Conservation (phyloP, 1,284 basidiomycete species). For the Boletellus deceptivus region DNA sequence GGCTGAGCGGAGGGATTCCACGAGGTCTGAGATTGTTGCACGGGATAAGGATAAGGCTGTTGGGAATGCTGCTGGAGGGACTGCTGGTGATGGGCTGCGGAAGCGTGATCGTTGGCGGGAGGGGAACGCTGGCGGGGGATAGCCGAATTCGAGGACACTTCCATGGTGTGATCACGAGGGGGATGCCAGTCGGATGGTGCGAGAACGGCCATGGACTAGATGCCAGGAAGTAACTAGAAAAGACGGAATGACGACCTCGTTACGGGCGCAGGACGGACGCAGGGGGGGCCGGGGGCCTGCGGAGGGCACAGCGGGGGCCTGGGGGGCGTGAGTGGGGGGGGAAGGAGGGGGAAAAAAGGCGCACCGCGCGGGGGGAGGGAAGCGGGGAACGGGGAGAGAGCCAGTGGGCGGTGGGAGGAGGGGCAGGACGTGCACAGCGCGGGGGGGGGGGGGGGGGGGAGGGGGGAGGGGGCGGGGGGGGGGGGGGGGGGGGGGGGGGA, state of each 20-base stretch:
- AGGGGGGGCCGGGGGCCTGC: too few relatives aligned
- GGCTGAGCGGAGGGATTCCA: slow-evolving; percentile 67
- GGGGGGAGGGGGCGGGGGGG: not conserved
- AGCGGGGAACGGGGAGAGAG: too few relatives aligned
- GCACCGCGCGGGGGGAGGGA: too few relatives aligned
- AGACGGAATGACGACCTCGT: too few relatives aligned
- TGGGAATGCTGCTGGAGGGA: slow-evolving; percentile 34
- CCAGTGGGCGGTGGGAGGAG: not conserved
- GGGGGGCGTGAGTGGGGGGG: too few relatives aligned
- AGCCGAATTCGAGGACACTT: slow-evolving; percentile 36
- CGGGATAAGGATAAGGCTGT: slow-evolving; percentile 38
- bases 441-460: too few relatives aligned
- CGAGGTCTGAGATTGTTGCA: slow-evolving; percentile 51
- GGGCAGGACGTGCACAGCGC: not conserved
- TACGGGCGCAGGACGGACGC: too few relatives aligned
- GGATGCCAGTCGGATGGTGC: slow-evolving; percentile 69
- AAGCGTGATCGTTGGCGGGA: slow-evolving; percentile 49
- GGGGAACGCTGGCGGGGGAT: slow-evolving; percentile 55
- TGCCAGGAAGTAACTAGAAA: too few relatives aligned
- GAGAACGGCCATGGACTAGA: slow-evolving; percentile 68
- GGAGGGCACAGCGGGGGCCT: too few relatives aligned
- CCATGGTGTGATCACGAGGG: slow-evolving; percentile 61
- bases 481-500: not conserved
- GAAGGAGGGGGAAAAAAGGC: not conserved
- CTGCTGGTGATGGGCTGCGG: slow-evolving; percentile 31